Evolutionary conservation across 345 rosid species (phyloP).

Genomic region (Corchorus capsularis): DNA sequence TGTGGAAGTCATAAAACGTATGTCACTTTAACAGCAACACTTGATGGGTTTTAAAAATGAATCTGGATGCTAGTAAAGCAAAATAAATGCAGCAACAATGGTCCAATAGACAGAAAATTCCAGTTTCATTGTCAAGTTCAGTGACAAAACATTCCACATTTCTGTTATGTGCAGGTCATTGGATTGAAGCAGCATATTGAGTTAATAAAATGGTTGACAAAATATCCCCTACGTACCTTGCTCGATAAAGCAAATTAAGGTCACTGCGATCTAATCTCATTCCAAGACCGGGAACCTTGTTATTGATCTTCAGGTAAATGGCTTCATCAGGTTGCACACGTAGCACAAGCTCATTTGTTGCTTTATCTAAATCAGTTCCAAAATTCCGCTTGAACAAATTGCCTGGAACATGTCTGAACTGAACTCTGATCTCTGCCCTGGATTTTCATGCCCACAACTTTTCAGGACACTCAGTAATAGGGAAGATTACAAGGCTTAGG

Average conservation of each 20-base stretch:
- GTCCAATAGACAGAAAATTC: background rate
- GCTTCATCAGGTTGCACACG: slow-evolving; percentile 98
- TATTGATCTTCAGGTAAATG: slow-evolving; percentile 90
- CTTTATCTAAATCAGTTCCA: slow-evolving; percentile 74
- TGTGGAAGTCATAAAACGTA: background rate
- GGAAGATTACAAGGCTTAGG: background rate
- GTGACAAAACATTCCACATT: background rate
- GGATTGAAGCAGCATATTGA: background rate
- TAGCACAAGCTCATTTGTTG: slow-evolving; percentile 85
- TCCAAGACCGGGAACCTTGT: slow-evolving; percentile 93
- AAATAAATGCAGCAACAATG: background rate
- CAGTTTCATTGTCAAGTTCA: background rate
- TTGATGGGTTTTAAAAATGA: background rate
- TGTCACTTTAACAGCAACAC: background rate
- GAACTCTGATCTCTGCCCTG: slow-evolving; percentile 93
- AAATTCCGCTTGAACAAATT: slow-evolving; percentile 76
- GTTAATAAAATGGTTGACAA: background rate
- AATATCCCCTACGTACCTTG: slow-evolving; percentile 46
- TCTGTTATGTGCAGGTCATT: background rate
- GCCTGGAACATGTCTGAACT: slow-evolving; percentile 90
- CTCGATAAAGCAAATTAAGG: slow-evolving; percentile 70
- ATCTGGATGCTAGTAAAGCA: background rate
- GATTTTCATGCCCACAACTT: slow-evolving; percentile 17
- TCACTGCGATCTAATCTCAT: slow-evolving; percentile 93
- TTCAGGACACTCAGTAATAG: background rate